Evolutionary conservation across 1,284 basidiomycete genomes (phyloP), one percentile per base, ranked within the genome.

Genomic region (Cutaneotrichosporon mucoides): DNA sequence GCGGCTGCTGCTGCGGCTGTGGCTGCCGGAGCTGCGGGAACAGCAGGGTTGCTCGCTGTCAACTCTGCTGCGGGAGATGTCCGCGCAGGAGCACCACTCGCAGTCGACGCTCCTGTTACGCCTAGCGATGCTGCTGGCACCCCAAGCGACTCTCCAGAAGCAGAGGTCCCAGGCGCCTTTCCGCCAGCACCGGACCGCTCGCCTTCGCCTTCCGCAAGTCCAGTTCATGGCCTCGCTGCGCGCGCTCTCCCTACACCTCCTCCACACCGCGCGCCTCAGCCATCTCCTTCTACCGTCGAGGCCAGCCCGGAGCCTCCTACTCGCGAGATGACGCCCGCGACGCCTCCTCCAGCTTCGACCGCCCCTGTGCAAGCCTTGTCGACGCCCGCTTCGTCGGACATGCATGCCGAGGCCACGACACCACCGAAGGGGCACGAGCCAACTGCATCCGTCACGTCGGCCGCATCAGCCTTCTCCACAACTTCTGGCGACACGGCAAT

Each of bases 111-210:
- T 24, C 24, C 24, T 24, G 24, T 24, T 24, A 24, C 24, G 24
- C 24, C 24, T 24, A 24, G 16, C 44, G 3, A 16, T 16, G 5
- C n/a, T 33, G 9, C 44, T 24, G 16, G 16, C 16, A 11, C 24
- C 16, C 44, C 12, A 33, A 12, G n/a, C 10, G 6, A 24, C 34
- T 36, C 46, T 24, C 46, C 46, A 33, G 12, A n/a, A 11, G 53
- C 13, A 5, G n/a, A 37, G 4, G 38, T 42, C 3, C 43, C 53
- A 2, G 53, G 45, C 24, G 53, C 44, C 6, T 47, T 37, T 12
- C 53, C 53, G 4, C 53, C 53, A 2, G 53, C 53, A 9, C 53
- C 53, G n/a, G 45, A 55, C 35, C 36, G 45, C 15, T 47, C 53
- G 12, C 53, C 53, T 13, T 55, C 53, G 12, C 53, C 53, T 3